A percentile compares a stretch with the other conserved stretches of the same genome.
phyloP scores from a whole-genome alignment of 1,284 basidiomycete species.

The Cryptococcus hybrid region DNA sequence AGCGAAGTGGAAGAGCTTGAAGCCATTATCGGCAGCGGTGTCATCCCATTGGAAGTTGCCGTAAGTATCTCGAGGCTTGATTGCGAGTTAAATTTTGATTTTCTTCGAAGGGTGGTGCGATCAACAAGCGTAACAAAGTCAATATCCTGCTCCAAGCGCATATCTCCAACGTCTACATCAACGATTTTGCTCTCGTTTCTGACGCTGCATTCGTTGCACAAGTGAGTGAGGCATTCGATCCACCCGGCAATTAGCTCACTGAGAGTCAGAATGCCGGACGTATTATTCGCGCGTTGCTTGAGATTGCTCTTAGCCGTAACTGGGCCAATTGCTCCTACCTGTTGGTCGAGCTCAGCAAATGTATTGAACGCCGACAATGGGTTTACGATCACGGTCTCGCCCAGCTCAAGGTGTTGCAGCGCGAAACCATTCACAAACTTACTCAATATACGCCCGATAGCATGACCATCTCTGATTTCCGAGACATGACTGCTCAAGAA shows the following conservation, averaged over 20 bases:
- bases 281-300: slow-evolving; percentile 88
- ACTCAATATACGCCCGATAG: slow-evolving; percentile 77
- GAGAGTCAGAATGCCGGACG: slow-evolving; percentile 73
- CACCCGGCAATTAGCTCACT: too few relatives aligned
- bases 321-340: slow-evolving; percentile 81
- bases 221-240: slow-evolving; percentile 22
- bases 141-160: slow-evolving; percentile 93
- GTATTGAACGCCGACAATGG: slow-evolving; percentile 90
- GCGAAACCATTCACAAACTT: slow-evolving; percentile 77
- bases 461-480: slow-evolving; percentile 72
- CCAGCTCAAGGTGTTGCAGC: slow-evolving; percentile 70
- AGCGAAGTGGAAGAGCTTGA: slow-evolving; percentile 84
- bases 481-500: slow-evolving; percentile 67
- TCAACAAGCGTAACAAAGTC: slow-evolving; percentile 85
- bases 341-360: slow-evolving; percentile 90
- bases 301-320: slow-evolving; percentile 88
- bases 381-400: slow-evolving; percentile 90
- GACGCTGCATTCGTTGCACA: slow-evolving; percentile 92
- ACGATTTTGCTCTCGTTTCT: slow-evolving; percentile 96
- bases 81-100: not conserved
- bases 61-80: slow-evolving; percentile 17
- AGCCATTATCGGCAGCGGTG: slow-evolving; percentile 61
- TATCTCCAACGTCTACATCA: slow-evolving; percentile 75
- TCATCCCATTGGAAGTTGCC: slow-evolving; percentile 66
- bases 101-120: slow-evolving; percentile 62